Base-by-base conservation (phyloP, 345 rosid species). In the Corymbia maculata region DNA sequence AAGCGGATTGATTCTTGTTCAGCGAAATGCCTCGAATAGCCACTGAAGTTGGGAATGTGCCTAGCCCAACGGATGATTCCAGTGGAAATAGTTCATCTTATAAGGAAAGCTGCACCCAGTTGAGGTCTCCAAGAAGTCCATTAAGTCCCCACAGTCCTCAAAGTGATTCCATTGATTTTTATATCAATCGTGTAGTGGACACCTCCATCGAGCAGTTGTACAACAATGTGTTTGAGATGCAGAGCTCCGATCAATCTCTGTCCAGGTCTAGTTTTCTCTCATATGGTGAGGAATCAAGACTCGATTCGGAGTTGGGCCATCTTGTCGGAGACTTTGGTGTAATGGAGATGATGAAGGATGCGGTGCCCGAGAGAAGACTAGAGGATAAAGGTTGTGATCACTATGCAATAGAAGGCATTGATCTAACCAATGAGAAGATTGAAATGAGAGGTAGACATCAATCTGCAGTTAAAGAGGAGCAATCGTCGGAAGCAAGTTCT, bases 281-380 rank as follows among this genome's bases (percentile, higher is more conserved):
- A 1, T 95, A 95, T 51, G 98, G 98, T 2, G 98, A 95, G 86
- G 99, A 98, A 89, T 98, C 99, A 0, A 95, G 96, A 91, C 97
- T 98, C 64, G 99, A 98, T 92, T 96, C 96, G 17, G 99, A 98
- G 89, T 86, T 98, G 90, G 92, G 98, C 91, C 97, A 95, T 90
- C 94, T 98, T 49, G 95, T 93, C 7, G 98, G 99, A 51, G 95
- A 93, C 52, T 89, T 92, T 45, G 93, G 90, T 44, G 92, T 87
- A 52, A 88, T 52, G 88, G 97, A 94, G 92, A 93, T 89, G 52
- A 89, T 85, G 88, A 94, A 91, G 91, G 90, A 90, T 36, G 92
- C 70, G 59, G 93, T 92, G 82, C 93, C 89, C 45, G 87, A 52
- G 44, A 85, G 70, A 55, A 44, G 52, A 84, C 68, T 57, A 26